Evolutionary conservation across 202 grass and related monocot species (phyloP).

Genomic region (Cymbopogon flexuosus): DNA sequence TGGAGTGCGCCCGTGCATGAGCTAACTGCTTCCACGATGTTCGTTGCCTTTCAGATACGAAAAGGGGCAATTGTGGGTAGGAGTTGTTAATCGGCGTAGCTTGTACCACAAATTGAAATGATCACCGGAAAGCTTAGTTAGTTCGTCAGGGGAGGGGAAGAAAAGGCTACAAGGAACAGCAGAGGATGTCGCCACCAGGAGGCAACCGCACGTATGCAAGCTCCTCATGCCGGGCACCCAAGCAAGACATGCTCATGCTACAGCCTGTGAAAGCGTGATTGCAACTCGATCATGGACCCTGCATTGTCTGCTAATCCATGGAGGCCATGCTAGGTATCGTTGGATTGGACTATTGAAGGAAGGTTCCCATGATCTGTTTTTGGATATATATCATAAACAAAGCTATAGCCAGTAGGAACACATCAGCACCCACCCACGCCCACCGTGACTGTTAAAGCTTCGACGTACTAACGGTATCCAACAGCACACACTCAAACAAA

Average conservation of each 20-base stretch:
- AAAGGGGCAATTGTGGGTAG: background rate
- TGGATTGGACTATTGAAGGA: background rate
- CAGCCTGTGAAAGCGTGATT: slow-evolving; percentile 28
- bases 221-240: background rate
- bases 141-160: background rate
- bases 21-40: background rate
- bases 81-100: slow-evolving; percentile 6
- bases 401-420: background rate
- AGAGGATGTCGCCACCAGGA: slow-evolving; percentile 7
- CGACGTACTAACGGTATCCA: slow-evolving; percentile 33
- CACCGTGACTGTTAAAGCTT: slow-evolving; percentile 1
- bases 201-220: slow-evolving; percentile 3
- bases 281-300: slow-evolving; percentile 3
- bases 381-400: background rate
- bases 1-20: background rate
- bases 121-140: background rate
- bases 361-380: slow-evolving; percentile 19
- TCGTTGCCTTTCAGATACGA: slow-evolving; percentile 18
- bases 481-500: background rate
- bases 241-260: slow-evolving; percentile 25
- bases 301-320: slow-evolving; percentile 5
- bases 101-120: background rate
- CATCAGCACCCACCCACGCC: background rate
- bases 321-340: background rate
- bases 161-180: background rate